Percentiles rank a stretch among this genome's conserved stretches.
Conservation (phyloP, 345 rosid species). For the Acer yangbiense region DNA sequence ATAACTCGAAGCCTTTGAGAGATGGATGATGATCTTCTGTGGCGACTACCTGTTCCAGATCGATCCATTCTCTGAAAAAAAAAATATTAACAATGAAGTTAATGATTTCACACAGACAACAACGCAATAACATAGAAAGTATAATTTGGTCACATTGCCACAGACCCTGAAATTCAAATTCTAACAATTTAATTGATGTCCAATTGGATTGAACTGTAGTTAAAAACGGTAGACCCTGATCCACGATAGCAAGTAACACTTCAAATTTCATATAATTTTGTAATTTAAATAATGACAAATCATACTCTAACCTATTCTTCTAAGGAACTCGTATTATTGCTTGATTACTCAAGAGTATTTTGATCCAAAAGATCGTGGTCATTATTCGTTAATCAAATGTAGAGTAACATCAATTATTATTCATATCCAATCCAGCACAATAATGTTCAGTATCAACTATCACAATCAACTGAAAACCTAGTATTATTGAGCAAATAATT, state of each 20-base stretch:
- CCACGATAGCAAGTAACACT: background rate
- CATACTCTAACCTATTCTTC: background rate
- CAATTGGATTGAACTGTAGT: background rate
- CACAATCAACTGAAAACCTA: background rate
- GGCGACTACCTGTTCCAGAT: conserved; percentile 77
- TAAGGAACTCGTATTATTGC: background rate
- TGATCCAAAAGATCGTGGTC: background rate
- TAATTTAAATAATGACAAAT: background rate
- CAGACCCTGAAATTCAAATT: too few relatives aligned
- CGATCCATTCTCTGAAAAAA: conserved; percentile 75
- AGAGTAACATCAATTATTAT: background rate
- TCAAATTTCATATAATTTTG: background rate
- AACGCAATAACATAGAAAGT: background rate
- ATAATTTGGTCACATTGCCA: background rate
- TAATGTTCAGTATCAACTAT: background rate
- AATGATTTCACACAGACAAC: conserved; percentile 7
- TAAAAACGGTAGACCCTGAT: too few relatives aligned
- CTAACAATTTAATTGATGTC: conserved; percentile 1
- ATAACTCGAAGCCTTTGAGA: conserved; percentile 66
- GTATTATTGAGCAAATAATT: background rate
- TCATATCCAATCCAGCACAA: background rate
- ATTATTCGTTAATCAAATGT: background rate
- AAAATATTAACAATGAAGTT: conserved; percentile 10
- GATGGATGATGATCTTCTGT: conserved; percentile 65
- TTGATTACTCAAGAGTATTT: background rate